These are phyloP conservation scores for Colletotrichum lentis DNA, from an alignment of 2,329 filamentous ascomycete species.

Conservation along the genomic window DNA sequence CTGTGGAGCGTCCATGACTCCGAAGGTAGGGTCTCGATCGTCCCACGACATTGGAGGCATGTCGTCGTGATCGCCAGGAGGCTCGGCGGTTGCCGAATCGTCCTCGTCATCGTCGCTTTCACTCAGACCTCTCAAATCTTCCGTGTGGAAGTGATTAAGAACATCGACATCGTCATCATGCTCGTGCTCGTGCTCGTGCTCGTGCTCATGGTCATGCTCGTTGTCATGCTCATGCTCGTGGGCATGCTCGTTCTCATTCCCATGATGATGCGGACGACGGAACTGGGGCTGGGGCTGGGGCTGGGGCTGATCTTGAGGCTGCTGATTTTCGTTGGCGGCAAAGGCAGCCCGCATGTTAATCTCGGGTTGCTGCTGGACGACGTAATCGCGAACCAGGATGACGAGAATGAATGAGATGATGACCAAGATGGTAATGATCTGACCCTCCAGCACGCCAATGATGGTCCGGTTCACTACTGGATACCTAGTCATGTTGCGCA, in stretches of 20 bases:
- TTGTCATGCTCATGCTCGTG: no score
- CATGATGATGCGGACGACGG: no score
- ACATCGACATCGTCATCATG: slow-evolving; percentile 27
- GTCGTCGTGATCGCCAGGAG: slow-evolving; percentile 12
- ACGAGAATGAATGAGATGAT: slow-evolving; percentile 96
- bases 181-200: slow-evolving; percentile 29
- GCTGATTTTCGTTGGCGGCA: slow-evolving; percentile 36
- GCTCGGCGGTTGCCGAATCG: slow-evolving; percentile 7
- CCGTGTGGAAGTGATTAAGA: slow-evolving; percentile 3
- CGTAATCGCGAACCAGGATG: slow-evolving; percentile 95
- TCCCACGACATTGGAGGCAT: slow-evolving; percentile 19
- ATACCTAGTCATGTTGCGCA: slow-evolving; percentile 72
- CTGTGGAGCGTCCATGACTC: slow-evolving; percentile 1
- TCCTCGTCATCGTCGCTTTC: slow-evolving; percentile 30
- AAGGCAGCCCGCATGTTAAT: slow-evolving; percentile 80
- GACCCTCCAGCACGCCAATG: slow-evolving; percentile 87
- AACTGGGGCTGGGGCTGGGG: slow-evolving; percentile 13
- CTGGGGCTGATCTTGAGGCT: slow-evolving; percentile 16
- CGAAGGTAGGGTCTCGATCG: slow-evolving; percentile 12
- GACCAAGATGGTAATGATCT: slow-evolving; percentile 89
- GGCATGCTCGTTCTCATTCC: no score
- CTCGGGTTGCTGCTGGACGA: slow-evolving; percentile 95
- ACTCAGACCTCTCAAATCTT: slow-evolving; percentile 11
- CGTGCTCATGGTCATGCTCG: not conserved
- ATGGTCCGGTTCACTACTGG: slow-evolving; percentile 78